phyloP scores from a whole-genome alignment of 2,329 filamentous ascomycete species.

The Colletotrichum noveboracense region DNA sequence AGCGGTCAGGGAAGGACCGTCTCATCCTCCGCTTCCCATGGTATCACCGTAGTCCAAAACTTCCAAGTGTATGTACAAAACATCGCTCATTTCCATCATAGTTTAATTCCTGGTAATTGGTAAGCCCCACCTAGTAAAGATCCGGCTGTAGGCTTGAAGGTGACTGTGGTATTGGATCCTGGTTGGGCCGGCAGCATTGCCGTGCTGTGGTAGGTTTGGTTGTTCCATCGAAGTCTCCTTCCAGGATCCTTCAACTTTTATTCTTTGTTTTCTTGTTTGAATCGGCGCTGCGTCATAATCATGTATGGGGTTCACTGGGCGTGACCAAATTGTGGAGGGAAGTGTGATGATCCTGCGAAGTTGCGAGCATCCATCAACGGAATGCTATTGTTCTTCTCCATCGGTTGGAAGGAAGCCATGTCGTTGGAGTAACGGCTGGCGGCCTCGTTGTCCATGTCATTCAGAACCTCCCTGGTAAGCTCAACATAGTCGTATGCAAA shows the following conservation, averaged over 20 bases:
- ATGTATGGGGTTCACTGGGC: constrained; percentile 1
- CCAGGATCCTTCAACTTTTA: not conserved
- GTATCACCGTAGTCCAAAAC: constrained; percentile 9
- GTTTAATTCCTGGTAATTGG: not conserved
- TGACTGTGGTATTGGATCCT: not conserved
- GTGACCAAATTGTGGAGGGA: constrained; percentile 22
- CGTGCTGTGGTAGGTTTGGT: not conserved
- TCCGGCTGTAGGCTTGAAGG: not conserved
- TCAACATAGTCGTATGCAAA: constrained; percentile 97
- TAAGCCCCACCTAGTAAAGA: not conserved
- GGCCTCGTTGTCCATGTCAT: constrained; percentile 50
- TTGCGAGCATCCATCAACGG: constrained; percentile 50
- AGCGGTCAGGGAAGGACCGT: not conserved
- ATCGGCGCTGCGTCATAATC: not conserved
- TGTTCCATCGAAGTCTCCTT: not conserved
- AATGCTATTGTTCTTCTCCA: constrained; percentile 54
- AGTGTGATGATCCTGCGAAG: constrained; percentile 42
- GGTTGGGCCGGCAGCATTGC: not conserved
- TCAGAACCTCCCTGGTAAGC: constrained; percentile 66
- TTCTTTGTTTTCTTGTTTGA: not conserved
- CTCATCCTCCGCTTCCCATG: constrained; percentile 9
- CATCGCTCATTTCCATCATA: not conserved
- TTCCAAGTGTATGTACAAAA: not conserved
- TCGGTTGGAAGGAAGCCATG: constrained; percentile 42
- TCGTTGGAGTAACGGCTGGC: constrained; percentile 49